Evolutionary conservation across 164 flowering plant genomes (phyloP).

Genomic region (Annona squamosa): DNA sequence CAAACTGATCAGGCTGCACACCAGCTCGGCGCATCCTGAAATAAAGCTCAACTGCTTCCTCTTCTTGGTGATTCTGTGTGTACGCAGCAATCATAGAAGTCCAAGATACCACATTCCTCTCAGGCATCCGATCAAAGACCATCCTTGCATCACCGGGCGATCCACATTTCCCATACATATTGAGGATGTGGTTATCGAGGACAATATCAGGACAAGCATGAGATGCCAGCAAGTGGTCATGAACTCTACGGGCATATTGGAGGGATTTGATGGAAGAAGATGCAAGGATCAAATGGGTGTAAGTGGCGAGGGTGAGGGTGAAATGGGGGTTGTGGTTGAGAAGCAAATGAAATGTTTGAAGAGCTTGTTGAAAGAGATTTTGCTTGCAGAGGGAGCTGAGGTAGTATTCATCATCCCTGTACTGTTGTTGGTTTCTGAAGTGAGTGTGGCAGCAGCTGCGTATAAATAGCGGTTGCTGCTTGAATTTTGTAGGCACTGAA

Average conservation of each 20-base stretch:
- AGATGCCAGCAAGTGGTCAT: slow-evolving; percentile 36
- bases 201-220: slow-evolving; percentile 30
- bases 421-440: slow-evolving; percentile 32
- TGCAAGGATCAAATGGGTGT: slow-evolving; percentile 38
- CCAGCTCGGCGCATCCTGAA: slow-evolving; percentile 39
- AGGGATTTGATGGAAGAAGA: slow-evolving; percentile 45
- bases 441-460: slow-evolving; percentile 4
- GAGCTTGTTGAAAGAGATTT: slow-evolving; percentile 40
- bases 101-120: slow-evolving; percentile 60
- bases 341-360: slow-evolving; percentile 41
- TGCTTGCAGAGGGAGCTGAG: slow-evolving; percentile 48
- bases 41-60: slow-evolving; percentile 40
- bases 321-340: slow-evolving; percentile 22
- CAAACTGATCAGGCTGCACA: slow-evolving; percentile 46
- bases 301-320: slow-evolving; percentile 29
- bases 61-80: slow-evolving; percentile 37
- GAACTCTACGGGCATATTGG: slow-evolving; percentile 37
- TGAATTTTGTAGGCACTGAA: slow-evolving; percentile 10
- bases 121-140: slow-evolving; percentile 49
- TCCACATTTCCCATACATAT: slow-evolving; percentile 72
- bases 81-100: slow-evolving; percentile 62
- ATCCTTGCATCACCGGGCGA: slow-evolving; percentile 40
- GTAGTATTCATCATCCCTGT: slow-evolving; percentile 27
- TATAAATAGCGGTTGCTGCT: slow-evolving; percentile 14
- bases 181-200: slow-evolving; percentile 49